A percentile compares a stretch with the other conserved stretches of the same genome.
Conservation (phyloP, 352 stramenopile genomes). For the Elongisporangium senticosum region DNA sequence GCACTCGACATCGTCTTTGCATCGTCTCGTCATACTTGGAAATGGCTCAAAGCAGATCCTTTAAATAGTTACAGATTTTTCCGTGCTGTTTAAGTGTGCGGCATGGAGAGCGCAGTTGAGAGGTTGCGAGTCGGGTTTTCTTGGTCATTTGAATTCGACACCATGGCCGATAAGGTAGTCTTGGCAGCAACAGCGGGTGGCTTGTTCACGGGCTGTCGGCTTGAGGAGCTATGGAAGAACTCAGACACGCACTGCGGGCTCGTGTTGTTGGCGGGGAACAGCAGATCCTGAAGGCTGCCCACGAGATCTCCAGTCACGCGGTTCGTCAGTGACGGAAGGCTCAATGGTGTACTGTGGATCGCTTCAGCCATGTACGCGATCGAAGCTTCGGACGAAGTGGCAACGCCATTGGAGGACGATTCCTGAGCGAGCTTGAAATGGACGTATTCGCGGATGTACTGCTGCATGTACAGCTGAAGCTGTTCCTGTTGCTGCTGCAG, state of each 20-base stretch:
- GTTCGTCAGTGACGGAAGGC: conserved; percentile 35
- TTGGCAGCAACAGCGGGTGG: not conserved
- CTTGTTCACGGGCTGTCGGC: not conserved
- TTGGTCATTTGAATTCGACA: not conserved
- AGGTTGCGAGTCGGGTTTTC: not conserved
- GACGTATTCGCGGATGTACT: conserved; percentile 60
- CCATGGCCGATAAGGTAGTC: not conserved
- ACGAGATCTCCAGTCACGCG: conserved; percentile 29
- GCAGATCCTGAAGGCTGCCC: conserved; percentile 56
- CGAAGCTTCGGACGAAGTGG: not conserved
- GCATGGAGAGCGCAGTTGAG: not conserved
- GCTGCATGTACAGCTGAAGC: conserved; percentile 48
- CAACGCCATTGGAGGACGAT: conserved; percentile 11
- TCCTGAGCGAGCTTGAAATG: conserved; percentile 34
- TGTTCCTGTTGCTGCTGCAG: conserved; percentile 41
- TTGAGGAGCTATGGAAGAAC: not conserved
- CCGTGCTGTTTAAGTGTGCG: not conserved
- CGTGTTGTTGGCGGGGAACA: conserved; percentile 46
- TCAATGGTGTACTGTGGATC: conserved; percentile 46
- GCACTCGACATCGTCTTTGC: not conserved
- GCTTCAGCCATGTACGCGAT: conserved; percentile 24
- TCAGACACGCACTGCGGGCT: conserved; percentile 72
- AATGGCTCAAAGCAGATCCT: not conserved
- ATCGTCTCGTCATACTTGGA: not conserved
- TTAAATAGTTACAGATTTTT: not conserved